Percentiles rank a stretch among this genome's conserved stretches.
phyloP scores from a whole-genome alignment of 768 basidiomycete species.

The Kwoniella bestiolae region DNA sequence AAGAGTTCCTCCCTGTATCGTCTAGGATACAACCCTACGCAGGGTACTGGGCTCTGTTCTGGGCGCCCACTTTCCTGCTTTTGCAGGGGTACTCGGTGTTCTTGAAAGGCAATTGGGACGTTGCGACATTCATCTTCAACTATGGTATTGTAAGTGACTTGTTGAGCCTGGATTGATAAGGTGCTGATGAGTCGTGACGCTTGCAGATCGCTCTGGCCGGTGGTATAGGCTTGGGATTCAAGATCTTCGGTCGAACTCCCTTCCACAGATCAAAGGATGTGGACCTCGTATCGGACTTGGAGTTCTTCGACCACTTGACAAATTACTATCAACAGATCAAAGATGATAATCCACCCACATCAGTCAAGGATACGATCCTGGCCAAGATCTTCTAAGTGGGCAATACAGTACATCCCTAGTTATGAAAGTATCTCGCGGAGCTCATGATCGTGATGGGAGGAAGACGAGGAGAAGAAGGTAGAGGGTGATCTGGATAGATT shows the following conservation, averaged over 20 bases:
- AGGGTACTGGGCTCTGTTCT: conserved; percentile 26
- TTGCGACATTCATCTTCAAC: conserved; percentile 28
- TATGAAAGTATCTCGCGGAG: background rate
- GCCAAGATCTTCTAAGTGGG: conserved; percentile 26
- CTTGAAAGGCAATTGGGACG: conserved; percentile 26
- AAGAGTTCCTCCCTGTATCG: conserved; percentile 2
- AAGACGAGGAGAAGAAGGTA: too few species aligned
- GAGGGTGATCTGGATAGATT: too few species aligned
- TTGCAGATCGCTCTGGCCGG: conserved; percentile 22
- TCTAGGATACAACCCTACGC: conserved; percentile 27
- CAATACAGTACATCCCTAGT: too few species aligned
- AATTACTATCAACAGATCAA: conserved; percentile 27
- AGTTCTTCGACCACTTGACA: conserved; percentile 30
- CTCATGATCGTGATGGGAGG: too few species aligned
- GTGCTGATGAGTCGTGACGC: background rate
- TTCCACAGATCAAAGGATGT: conserved; percentile 31
- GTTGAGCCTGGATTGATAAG: too few species aligned
- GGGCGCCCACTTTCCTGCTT: conserved; percentile 20
- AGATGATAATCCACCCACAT: conserved; percentile 21
- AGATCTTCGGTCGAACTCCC: conserved; percentile 27
- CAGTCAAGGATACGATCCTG: conserved; percentile 32
- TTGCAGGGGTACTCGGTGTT: conserved; percentile 28
- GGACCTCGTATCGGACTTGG: conserved; percentile 25
- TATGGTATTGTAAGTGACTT: conserved; percentile 31
- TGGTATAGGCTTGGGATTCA: conserved; percentile 31